Base-by-base conservation (phyloP, 2,329 filamentous ascomycete species). In the Chaetomiaceae sp. region DNA sequence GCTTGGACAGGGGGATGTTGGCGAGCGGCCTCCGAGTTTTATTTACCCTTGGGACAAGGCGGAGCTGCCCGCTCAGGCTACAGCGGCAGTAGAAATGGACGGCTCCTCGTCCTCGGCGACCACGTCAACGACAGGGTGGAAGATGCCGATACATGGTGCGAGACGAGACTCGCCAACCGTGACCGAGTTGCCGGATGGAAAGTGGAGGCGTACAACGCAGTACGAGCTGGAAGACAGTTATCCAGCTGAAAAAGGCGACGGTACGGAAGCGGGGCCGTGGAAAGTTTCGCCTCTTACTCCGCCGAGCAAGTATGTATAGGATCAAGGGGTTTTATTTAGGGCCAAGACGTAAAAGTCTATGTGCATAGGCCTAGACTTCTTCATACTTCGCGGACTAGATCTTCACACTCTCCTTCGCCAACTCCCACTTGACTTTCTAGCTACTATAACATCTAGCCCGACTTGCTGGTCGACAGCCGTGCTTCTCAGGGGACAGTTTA, bases 291-390 rank as follows among this genome's bases (percentile, higher is more conserved):
- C 27, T 10, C 25, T 40, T 16, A 48, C 2, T 14, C 25, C 34
- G 4, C 33, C 11, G 6, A 32, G 7, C 21, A 47, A 37, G 20
- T 16, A 47, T n/a, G 7, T 8, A 23, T 23, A 18, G 20, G 2
- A 20, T 6, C n/a, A 10, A 18, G 16, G 34, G 1, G 10, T 36
- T n/a, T n/a, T n/a, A n/a, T n/a, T n/a, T n/a, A n/a, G n/a, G n/a
- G n/a, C n/a, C n/a, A n/a, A n/a, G n/a, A n/a, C n/a, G n/a, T n/a
- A n/a, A n/a, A n/a, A n/a, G n/a, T n/a, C n/a, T n/a, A 75, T 90
- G 33, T 89, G 83, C 58, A 77, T 89, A 57, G 87, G 87, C 1
- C 65, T 89, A 3, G 79, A 86, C 64, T 88, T 90, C 56, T 71
- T 46, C n/a, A 63, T 77, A 2, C 71, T 71, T 2, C 61, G 66